A percentile compares a stretch with the other conserved stretches of the same genome.
phyloP scores from a whole-genome alignment of 768 basidiomycete species.

The Suillus alpinus region DNA sequence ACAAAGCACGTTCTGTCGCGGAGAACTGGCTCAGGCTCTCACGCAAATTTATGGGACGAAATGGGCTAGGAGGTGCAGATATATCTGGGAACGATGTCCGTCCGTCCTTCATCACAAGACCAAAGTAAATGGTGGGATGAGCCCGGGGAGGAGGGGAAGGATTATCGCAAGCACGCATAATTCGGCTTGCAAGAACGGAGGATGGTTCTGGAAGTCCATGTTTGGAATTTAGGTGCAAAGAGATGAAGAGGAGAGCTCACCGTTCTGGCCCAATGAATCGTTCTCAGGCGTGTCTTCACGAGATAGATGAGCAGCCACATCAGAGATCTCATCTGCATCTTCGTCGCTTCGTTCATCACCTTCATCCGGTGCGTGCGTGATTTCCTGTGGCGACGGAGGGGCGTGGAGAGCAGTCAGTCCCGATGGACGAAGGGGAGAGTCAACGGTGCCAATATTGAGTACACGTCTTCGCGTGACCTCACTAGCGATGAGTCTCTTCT shows the following conservation, averaged over 20 bases:
- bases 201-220: conserved; percentile 52
- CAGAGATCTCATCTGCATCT: conserved; percentile 28
- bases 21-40: conserved; percentile 24
- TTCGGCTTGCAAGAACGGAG: conserved; percentile 60
- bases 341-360: conserved; percentile 28
- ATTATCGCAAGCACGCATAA: conserved; percentile 70
- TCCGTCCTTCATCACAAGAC: conserved; percentile 14
- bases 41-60: conserved; percentile 30
- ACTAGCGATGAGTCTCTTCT: conserved; percentile 41
- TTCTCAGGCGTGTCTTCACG: conserved; percentile 50
- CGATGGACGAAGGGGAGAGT: conserved; percentile 46
- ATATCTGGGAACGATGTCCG: conserved; percentile 14
- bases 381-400: conserved; percentile 15
- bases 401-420: conserved; percentile 41
- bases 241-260: conserved; percentile 21
- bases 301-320: conserved; percentile 27
- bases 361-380: conserved; percentile 17
- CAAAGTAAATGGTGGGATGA: conserved; percentile 14
- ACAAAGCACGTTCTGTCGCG: conserved; percentile 1
- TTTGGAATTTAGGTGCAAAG: conserved; percentile 10
- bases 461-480: conserved; percentile 29
- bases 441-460: conserved; percentile 20
- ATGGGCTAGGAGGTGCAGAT: conserved; percentile 28
- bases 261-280: conserved; percentile 44
- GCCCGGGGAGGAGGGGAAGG: conserved; percentile 63